Percentiles rank a stretch among this genome's conserved stretches.
Evolutionary conservation across 495 filamentous ascomycete species (phyloP).

Genomic region (Penicillium pulvis): DNA sequence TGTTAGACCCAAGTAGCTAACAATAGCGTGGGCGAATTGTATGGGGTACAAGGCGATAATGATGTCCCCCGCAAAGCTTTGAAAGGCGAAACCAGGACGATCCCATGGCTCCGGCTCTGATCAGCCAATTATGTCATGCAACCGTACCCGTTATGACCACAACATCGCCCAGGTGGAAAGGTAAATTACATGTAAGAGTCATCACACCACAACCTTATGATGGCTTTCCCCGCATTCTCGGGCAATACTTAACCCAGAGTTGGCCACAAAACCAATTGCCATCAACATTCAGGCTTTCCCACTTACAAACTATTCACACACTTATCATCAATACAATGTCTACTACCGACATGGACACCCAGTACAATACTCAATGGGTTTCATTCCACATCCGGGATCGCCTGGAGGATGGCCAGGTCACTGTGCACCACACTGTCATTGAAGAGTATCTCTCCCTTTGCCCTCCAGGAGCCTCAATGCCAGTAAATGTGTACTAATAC

Average conservation of each 20-base stretch:
- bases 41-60: not conserved
- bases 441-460: constrained; percentile 27
- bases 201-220: constrained; percentile 3
- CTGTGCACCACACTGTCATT: constrained; percentile 36
- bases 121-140: constrained; percentile 3
- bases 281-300: not conserved
- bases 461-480: not conserved
- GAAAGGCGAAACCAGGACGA: not conserved
- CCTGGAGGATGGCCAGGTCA: constrained; percentile 33
- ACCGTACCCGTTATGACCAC: constrained; percentile 8
- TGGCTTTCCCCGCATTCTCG: constrained; percentile 9
- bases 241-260: constrained; percentile 1
- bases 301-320: not conserved
- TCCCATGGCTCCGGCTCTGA: constrained; percentile 1
- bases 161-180: constrained; percentile 4
- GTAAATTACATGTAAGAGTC: constrained; percentile 8
- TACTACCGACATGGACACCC: constrained; percentile 11
- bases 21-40: not conserved
- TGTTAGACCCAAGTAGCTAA: not conserved
- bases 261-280: not conserved
- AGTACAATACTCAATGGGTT: constrained; percentile 41
- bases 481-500: constrained; percentile 14
- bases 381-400: constrained; percentile 43
- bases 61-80: not conserved
- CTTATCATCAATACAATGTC: not conserved